These are phyloP conservation scores for Malus domestica DNA, from an alignment of 306 rosid species.

Conservation along the genomic window DNA sequence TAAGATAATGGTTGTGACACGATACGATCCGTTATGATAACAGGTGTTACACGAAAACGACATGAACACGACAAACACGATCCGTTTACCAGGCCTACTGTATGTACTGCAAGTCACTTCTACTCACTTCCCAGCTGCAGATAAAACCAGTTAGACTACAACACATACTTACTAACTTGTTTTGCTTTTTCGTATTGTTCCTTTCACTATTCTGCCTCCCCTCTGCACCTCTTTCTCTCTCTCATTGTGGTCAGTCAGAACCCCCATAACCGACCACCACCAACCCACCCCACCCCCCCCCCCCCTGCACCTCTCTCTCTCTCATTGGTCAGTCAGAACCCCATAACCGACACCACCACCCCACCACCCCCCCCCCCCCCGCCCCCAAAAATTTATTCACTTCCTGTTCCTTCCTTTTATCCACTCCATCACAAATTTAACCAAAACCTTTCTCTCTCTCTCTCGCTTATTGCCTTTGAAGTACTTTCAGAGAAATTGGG, in stretches of 20 bases:
- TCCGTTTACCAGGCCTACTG: too few relatives aligned
- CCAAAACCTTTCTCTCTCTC: not conserved
- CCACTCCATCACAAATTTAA: constrained; percentile 12
- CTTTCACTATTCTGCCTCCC: constrained; percentile 56
- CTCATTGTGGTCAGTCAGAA: constrained; percentile 11
- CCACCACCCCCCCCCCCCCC: not conserved
- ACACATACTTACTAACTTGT: constrained; percentile 2
- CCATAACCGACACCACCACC: constrained; percentile 10
- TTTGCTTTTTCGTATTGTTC: constrained; percentile 51
- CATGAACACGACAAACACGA: too few relatives aligned
- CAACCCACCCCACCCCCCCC: not conserved
- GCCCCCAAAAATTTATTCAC: constrained; percentile 29
- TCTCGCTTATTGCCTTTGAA: constrained; percentile 13
- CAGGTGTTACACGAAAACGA: too few relatives aligned
- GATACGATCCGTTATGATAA: too few relatives aligned
- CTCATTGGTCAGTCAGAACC: constrained; percentile 15
- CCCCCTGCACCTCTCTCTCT: constrained; percentile 17
- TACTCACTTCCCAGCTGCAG: not conserved
- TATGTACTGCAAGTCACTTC: not conserved
- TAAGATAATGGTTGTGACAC: too few relatives aligned
- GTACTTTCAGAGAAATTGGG: constrained; percentile 8
- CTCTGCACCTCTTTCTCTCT: constrained; percentile 10
- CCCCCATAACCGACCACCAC: constrained; percentile 18
- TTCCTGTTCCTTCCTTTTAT: constrained; percentile 10
- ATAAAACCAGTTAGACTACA: not conserved